phyloP scores from a whole-genome alignment of 768 basidiomycete genomes.

The Naganishia kalamii region DNA sequence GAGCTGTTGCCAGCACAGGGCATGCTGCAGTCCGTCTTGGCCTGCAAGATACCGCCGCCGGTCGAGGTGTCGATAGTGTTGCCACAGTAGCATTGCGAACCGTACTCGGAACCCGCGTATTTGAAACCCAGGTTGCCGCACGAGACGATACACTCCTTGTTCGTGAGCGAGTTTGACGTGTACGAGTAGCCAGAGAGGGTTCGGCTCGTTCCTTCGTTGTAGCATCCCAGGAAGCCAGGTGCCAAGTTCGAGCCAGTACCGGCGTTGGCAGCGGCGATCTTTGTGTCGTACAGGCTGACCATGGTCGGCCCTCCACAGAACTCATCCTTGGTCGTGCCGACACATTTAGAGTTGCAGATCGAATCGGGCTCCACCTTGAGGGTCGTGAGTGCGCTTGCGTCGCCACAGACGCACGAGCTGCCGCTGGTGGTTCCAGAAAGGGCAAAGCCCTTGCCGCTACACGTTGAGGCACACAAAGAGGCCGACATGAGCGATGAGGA shows the following conservation, averaged over 20 bases:
- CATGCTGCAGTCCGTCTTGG: conserved; percentile 25
- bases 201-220: neutral
- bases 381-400: conserved; percentile 14
- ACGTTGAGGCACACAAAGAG: conserved; percentile 26
- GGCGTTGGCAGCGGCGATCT: neutral
- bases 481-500: conserved; percentile 24
- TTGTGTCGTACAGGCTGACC: conserved; percentile 20
- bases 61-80: conserved; percentile 21
- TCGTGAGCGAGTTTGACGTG: conserved; percentile 8
- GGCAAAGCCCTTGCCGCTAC: conserved; percentile 28
- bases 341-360: conserved; percentile 28
- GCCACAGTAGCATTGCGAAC: conserved; percentile 23
- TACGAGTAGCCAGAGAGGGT: neutral
- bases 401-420: conserved; percentile 36
- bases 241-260: neutral
- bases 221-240: conserved; percentile 17
- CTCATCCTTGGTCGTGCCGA: conserved; percentile 24
- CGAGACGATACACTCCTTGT: conserved; percentile 4
- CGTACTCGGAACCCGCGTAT: conserved; percentile 25
- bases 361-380: conserved; percentile 24
- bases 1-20: conserved; percentile 32
- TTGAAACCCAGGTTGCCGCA: conserved; percentile 8
- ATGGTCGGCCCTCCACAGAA: conserved; percentile 27
- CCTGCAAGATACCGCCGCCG: conserved; percentile 20
- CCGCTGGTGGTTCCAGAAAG: conserved; percentile 31